Conservation (phyloP, 768 basidiomycete species). For the Ramaria rubella region DNA sequence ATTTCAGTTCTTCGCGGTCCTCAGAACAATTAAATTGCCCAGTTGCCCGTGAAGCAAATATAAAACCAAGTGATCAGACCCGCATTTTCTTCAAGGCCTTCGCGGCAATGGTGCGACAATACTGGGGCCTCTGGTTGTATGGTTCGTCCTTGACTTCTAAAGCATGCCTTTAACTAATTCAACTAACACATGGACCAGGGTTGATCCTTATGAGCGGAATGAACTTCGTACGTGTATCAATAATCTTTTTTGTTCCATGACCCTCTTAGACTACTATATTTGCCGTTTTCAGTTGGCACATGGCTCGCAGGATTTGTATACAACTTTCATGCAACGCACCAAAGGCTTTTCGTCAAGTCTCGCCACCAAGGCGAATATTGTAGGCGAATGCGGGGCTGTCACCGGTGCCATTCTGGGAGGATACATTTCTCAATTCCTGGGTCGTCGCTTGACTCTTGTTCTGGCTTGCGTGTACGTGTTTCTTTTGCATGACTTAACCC, state of each 20-base stretch:
- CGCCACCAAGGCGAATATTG: slow-evolving; percentile 73
- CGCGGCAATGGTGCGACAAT: not conserved
- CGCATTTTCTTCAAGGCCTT: not conserved
- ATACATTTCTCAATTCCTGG: slow-evolving; percentile 64
- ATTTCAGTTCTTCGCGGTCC: not conserved
- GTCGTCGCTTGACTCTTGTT: slow-evolving; percentile 69
- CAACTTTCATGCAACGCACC: slow-evolving; percentile 58
- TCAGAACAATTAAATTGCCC: too few relatives aligned
- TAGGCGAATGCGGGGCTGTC: slow-evolving; percentile 51
- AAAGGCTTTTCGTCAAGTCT: slow-evolving; percentile 54
- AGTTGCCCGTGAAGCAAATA: not conserved
- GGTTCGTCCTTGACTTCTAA: not conserved
- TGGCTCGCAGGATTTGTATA: slow-evolving; percentile 55
- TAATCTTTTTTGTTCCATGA: too few relatives aligned
- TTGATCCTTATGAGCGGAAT: slow-evolving; percentile 4
- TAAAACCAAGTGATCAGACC: not conserved
- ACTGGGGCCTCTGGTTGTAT: slow-evolving; percentile 2
- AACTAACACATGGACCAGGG: not conserved
- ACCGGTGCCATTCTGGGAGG: slow-evolving; percentile 72
- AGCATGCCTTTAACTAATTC: too few relatives aligned
- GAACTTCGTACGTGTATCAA: slow-evolving; percentile 1
- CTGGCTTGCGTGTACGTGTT: slow-evolving; percentile 24
- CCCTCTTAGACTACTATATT: not conserved
- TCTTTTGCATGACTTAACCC: too few relatives aligned
- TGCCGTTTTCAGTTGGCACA: not conserved